Base-by-base conservation (phyloP, 1,139 yeast genomes). In the Suhomyces bribrorum region DNA sequence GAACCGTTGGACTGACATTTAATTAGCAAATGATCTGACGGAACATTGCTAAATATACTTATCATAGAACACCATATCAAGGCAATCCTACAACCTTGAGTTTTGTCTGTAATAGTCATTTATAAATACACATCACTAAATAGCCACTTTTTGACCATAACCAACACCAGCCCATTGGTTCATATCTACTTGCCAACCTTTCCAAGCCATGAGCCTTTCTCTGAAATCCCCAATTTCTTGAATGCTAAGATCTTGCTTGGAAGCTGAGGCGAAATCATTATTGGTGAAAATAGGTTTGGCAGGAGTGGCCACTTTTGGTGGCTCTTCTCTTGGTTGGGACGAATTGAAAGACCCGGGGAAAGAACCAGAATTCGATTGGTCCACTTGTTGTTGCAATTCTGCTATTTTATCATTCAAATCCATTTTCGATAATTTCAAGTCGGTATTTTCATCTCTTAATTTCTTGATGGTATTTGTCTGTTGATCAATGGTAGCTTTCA, bases 151-250 rank as follows among this genome's bases (percentile, higher is more conserved):
- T 26, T 33, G 40, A 20, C 38, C 40, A 11, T 23, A 23, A 9
- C 36, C 40, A 9, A 30, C 27, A 5, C 36, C 43, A 3, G 13
- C 73, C 97, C 97, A 89, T 17, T 61, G 56, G 15, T 87, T 73
- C 95, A 89, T 86, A 54, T 89, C 95, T 4, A 87, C 77, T 54
- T 84, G 88, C 92, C 94, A 89, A 29, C 81, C 82, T 50, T 81
- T 80, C 95, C 95, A 89, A 46, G 79, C 75, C 61, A 69, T 52
- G 15, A 72, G 50, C 32, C 59, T 56, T 42, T 70, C 76, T 51
- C 72, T 62, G 53, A 69, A 71, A 38, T 72, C 73, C 17, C 54
- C 65, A 1, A 58, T 54, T n/a, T 43, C 49, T 29, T 54, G 50
- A 14, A 48, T 48, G 14, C 49, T 48, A 29, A 62, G 51, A 33